These are phyloP conservation scores for Debaryomyces singareniensis DNA, from an alignment of 1,139 yeast species.

Conservation along the genomic window DNA sequence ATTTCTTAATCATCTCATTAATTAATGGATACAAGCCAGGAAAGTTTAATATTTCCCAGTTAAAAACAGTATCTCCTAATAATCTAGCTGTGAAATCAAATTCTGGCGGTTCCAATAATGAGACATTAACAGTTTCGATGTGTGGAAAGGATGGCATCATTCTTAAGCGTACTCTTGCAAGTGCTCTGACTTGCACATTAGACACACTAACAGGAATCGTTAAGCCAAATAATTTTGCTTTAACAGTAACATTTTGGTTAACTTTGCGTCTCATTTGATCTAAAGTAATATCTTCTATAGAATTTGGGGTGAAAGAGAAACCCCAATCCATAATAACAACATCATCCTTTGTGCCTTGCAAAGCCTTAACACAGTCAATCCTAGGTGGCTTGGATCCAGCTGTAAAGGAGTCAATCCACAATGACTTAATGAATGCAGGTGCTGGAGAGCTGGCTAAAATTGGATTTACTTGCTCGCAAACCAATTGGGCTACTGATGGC, in stretches of 20 bases:
- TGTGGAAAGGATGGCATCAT: constrained; percentile 91
- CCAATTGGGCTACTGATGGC: constrained; percentile 84
- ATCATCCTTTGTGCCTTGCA: constrained; percentile 81
- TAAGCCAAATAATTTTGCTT: constrained; percentile 60
- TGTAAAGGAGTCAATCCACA: constrained; percentile 86
- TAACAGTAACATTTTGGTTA: constrained; percentile 71
- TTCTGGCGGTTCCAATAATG: constrained; percentile 78
- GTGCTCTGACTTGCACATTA: constrained; percentile 57
- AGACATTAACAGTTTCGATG: constrained; percentile 80
- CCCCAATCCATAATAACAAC: constrained; percentile 97
- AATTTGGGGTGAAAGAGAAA: constrained; percentile 85
- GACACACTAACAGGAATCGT: constrained; percentile 59
- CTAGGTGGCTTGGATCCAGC: constrained; percentile 95
- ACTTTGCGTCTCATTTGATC: constrained; percentile 80
- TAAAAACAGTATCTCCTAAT: constrained; percentile 70
- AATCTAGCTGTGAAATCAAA: constrained; percentile 75
- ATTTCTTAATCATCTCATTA: constrained; percentile 77
- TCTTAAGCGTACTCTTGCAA: constrained; percentile 74
- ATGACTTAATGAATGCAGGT: constrained; percentile 74
- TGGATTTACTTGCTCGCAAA: constrained; percentile 79
- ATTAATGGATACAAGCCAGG: constrained; percentile 84
- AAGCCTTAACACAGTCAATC: constrained; percentile 80
- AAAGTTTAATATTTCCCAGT: constrained; percentile 77
- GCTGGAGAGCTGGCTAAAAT: constrained; percentile 66
- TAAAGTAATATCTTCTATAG: constrained; percentile 70